Evolutionary conservation across 305 asterid species (phyloP), one percentile per base, ranked within the genome.

Genomic region (Fraxinus paxiana): DNA sequence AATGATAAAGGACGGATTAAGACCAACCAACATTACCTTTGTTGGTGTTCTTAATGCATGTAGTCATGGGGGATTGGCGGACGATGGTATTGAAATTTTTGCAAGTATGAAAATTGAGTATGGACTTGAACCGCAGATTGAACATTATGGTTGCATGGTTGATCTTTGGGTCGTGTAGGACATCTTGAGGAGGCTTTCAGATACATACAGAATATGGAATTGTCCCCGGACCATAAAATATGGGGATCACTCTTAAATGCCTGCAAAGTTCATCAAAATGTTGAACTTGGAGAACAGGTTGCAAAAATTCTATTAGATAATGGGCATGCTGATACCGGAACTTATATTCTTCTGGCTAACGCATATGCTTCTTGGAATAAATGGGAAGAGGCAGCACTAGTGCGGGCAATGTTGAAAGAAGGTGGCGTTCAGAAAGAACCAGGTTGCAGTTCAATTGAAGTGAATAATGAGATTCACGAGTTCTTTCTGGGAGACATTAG

Each of bases 111-210:
- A 73, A 48, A 67, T 1, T 6, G 82, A 81, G 1, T 77, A 87
- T 35, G 73, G 80, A n/a, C 56, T 89, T 5, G 87, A 87, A 83
- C 91, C 89, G 15, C 79, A 80, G 75, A 72, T 88, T 28, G 92
- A 90, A 86, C 94, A 92, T 81, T 89, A 87, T 2, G 91, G 92
- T 22, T 90, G 96, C 83, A 67, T 91, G 81, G 92, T 90, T 31
- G 96, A 89, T 84, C 91, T 78, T 83, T 90, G 65, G 90, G 96
- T 20, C 92, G 96, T 9, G 92, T 87, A 2, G 92, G 92, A 59
- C 67, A 34, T 63, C 84, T 91, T 65, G 87, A 88, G 51, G 90
- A 89, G 75, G 94, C 94, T 75, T 85, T 79, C 78, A 30, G 76
- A 9, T 82, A 88, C 17, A 86, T 83, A 33, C 85, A 73, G 35